Percentiles rank a stretch among this genome's conserved stretches.
phyloP scores from a whole-genome alignment of 2,329 filamentous ascomycete species.

The Neonectria punicea region DNA sequence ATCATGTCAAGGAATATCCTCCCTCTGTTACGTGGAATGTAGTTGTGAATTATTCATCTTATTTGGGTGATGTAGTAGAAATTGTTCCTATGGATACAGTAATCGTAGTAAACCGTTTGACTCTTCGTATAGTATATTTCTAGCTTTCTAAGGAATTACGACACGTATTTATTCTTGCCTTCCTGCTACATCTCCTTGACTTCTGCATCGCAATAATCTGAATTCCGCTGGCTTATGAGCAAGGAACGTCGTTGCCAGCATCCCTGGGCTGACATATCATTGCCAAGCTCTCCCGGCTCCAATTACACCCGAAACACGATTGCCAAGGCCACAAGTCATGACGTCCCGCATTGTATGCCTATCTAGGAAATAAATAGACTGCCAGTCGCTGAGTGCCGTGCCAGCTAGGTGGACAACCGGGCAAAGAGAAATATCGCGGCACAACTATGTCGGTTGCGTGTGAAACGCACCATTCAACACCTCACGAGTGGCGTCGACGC shows the following conservation, averaged over 20 bases:
- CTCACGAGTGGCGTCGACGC: neutral
- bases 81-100: no score
- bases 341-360: neutral
- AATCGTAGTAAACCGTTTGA: neutral
- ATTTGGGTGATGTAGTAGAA: neutral
- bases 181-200: no score
- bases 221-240: neutral
- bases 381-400: neutral
- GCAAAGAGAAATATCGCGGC: neutral
- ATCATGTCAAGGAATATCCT: neutral
- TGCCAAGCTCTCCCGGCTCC: neutral
- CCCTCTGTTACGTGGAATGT: neutral
- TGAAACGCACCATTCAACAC: neutral
- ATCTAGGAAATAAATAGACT: neutral
- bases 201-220: neutral
- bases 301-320: neutral
- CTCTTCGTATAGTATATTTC: neutral
- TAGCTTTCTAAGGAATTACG: neutral
- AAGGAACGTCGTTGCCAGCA: neutral
- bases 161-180: neutral
- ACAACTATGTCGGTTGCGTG: neutral
- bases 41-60: neutral
- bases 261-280: neutral
- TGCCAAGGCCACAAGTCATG: neutral
- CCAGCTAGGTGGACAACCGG: neutral